Percentiles rank a stretch among this genome's conserved stretches.
phyloP scores from a whole-genome alignment of 1,284 basidiomycete genomes.

The Inonotus hispidus region DNA sequence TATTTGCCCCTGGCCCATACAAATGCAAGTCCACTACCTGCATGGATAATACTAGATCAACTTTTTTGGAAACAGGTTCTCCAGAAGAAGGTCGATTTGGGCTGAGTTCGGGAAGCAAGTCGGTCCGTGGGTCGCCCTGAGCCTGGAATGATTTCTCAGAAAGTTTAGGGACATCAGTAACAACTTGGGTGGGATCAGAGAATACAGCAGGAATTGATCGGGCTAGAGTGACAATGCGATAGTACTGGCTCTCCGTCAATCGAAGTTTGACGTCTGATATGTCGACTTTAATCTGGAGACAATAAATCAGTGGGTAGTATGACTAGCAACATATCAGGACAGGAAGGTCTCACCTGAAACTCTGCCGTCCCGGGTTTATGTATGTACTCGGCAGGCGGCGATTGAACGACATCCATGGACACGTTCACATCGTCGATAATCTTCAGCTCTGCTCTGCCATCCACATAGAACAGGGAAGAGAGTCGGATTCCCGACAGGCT shows the following conservation, averaged over 20 bases:
- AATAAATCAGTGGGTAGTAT: neutral
- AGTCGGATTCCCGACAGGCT: slow-evolving; percentile 86
- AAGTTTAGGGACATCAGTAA: neutral
- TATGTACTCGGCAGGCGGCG: slow-evolving; percentile 41
- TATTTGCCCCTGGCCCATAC: slow-evolving; percentile 70
- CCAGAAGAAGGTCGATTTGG: slow-evolving; percentile 26
- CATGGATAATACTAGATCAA: slow-evolving; percentile 79
- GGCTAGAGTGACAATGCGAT: slow-evolving; percentile 66
- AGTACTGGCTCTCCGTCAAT: slow-evolving; percentile 89
- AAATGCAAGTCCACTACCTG: slow-evolving; percentile 83
- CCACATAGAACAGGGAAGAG: slow-evolving; percentile 58
- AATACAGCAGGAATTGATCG: slow-evolving; percentile 72
- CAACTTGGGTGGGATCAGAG: neutral
- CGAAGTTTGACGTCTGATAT: slow-evolving; percentile 90
- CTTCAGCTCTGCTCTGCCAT: slow-evolving; percentile 58
- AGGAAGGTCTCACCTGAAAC: slow-evolving; percentile 49
- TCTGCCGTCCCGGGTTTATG: slow-evolving; percentile 54
- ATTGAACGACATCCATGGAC: slow-evolving; percentile 66
- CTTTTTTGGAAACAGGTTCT: slow-evolving; percentile 47
- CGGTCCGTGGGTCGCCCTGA: slow-evolving; percentile 25
- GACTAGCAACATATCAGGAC: too few relatives aligned
- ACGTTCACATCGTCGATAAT: slow-evolving; percentile 93
- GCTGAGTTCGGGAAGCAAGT: slow-evolving; percentile 56
- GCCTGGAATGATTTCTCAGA: too few relatives aligned
- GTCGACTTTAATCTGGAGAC: slow-evolving; percentile 56